Conservation (phyloP, 2,329 filamentous ascomycete genomes). For the Colletotrichum zoysiae region DNA sequence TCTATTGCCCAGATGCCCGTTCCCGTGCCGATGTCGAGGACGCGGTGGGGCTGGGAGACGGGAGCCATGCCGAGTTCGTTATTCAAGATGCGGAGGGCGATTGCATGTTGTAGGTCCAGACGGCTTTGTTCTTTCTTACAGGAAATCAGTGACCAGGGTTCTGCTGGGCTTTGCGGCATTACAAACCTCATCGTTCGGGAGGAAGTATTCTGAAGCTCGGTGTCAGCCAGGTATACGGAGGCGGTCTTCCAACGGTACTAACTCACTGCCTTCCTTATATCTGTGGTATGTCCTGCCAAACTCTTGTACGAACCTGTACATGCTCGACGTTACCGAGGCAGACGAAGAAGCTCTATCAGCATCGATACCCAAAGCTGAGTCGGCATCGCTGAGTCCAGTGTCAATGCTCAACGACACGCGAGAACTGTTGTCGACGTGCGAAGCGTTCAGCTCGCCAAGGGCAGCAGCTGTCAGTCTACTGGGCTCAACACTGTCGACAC, state of each 20-base stretch:
- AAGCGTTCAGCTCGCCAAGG: conserved; percentile 10
- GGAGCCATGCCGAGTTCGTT: conserved; percentile 23
- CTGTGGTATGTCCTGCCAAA: conserved; percentile 35
- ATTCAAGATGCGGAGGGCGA: conserved; percentile 43
- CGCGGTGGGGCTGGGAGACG: conserved; percentile 23
- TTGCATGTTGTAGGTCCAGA: conserved; percentile 56
- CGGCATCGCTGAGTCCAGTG: conserved; percentile 26
- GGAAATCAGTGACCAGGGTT: not conserved
- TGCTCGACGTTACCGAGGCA: conserved; percentile 28
- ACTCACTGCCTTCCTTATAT: conserved; percentile 35
- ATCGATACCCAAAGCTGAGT: conserved; percentile 31
- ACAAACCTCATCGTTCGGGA: conserved; percentile 35
- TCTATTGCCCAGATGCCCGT: conserved; percentile 53
- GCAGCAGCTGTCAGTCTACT: not conserved
- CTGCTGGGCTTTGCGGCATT: not conserved
- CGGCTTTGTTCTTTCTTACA: conserved; percentile 52
- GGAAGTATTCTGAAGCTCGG: conserved; percentile 21
- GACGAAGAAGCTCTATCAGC: conserved; percentile 16
- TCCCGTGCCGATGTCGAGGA: conserved; percentile 47
- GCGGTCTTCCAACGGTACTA: no score
- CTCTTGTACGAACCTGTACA: conserved; percentile 35
- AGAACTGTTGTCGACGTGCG: not conserved
- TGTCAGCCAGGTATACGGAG: not conserved
- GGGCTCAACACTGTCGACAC: not conserved
- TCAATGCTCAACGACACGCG: conserved; percentile 24